Base-by-base conservation (phyloP, 805 yeast genomes). In the Candida germanica region DNA sequence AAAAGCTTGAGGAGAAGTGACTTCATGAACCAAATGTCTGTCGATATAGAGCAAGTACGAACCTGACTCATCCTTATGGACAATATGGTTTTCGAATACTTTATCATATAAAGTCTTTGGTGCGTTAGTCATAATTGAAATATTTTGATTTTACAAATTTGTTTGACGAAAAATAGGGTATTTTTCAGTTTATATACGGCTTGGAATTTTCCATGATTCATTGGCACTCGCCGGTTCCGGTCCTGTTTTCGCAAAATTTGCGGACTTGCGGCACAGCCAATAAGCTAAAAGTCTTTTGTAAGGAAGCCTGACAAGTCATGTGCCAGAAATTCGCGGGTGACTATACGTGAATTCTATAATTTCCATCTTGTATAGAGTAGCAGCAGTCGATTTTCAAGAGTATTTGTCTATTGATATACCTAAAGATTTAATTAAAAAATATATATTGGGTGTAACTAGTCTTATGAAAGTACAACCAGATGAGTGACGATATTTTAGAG, bases 1-100 rank as follows among this genome's bases (percentile, higher is more conserved):
- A 57, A 93, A 93, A 8, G 98, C 98, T 66, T 93, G 98, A 23
- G 99, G 98, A 19, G 98, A 91, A 2, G 99, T 93, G 35, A 93
- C 99, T 68, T 93, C 98, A 63, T 93, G 98, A 33, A 93, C 96
- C 49, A 93, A 73, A 64, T 93, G 98, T 66, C 98, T 86, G 66
- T 93, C 99, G 42, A 93, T 91, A 64, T 87, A 93, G 43, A 93
- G 65, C 44, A 93, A 72, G 57, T 76, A 83, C 14, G 96, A 88
- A 18, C 94, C 95, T 23, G 87, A 77, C 36, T 86, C 91, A 50
- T 87, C 95, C 56, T 79, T 72, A 66, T 88, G 89, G 48, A 93
- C 98, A 40, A 91, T 69, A 59, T 93, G 98, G 74, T 85, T 97
- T 46, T 82, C 85, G 59, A 88, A 93, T 54, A 93, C 96, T 73